A percentile compares a stretch with the other conserved stretches of the same genome.
Evolutionary conservation across 2,329 filamentous ascomycete genomes (phyloP).

Genomic region (Ceratocystis smalleyi): DNA sequence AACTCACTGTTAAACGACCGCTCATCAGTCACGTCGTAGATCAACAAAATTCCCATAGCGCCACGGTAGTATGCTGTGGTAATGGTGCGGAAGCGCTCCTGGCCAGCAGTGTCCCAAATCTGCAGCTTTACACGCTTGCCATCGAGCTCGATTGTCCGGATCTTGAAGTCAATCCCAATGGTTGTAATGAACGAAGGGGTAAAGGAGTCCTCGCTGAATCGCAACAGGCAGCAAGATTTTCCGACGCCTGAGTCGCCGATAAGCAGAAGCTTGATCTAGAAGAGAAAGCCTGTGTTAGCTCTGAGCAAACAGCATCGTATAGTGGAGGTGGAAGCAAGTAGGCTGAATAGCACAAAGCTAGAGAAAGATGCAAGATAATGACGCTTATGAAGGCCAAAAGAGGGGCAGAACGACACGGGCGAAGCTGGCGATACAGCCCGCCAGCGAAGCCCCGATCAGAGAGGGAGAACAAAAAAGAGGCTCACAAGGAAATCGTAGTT

Average conservation of each 20-base stretch:
- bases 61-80: constrained; percentile 97
- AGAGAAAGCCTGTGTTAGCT: too few relatives aligned
- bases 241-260: constrained; percentile 94
- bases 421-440: not conserved
- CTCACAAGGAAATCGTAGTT: constrained; percentile 97
- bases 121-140: constrained; percentile 98
- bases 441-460: constrained; percentile 13
- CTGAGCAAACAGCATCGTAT: not conserved
- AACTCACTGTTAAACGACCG: constrained; percentile 80
- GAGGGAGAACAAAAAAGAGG: constrained; percentile 4
- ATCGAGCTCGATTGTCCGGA: constrained; percentile 95
- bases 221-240: constrained; percentile 91
- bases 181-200: constrained; percentile 97
- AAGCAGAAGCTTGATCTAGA: constrained; percentile 85
- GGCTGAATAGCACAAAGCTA: not conserved
- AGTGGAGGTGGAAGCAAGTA: not conserved
- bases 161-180: constrained; percentile 99
- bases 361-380: not conserved
- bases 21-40: constrained; percentile 97
- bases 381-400: not conserved
- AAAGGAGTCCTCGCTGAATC: constrained; percentile 95
- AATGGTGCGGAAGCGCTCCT: constrained; percentile 97
- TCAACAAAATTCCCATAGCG: constrained; percentile 93
- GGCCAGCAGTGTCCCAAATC: constrained; percentile 98
- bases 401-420: not conserved